Base-by-base conservation (phyloP, 495 filamentous ascomycete genomes). In the Staphylotrichum longicolle region DNA sequence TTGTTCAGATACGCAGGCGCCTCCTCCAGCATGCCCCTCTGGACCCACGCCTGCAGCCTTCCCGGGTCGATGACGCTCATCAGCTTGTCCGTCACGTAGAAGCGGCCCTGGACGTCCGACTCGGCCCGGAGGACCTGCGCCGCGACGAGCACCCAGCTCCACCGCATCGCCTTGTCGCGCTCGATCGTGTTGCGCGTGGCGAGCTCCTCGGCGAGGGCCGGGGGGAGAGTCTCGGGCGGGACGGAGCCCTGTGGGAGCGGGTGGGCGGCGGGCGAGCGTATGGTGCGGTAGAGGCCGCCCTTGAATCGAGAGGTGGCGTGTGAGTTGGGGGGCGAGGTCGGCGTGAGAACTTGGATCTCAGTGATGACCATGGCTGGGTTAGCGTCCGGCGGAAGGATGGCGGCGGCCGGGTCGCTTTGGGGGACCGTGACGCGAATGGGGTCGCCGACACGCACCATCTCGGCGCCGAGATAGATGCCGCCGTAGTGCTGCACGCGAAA, bases 401-500 rank as follows among this genome's bases (percentile, higher is more conserved):
- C 50, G 9, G 64, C n/a, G 44, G 48, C 53, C 14, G 7, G n/a
- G 30, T 30, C 47, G 15, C 37, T 15, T n/a, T 40, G 12, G 0
- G 44, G 42, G 20, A 12, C 30, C 27, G 41, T 61, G 14, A 78
- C 72, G 42, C 78, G 72, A 30, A 79, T 65, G 1, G 75, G 70
- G 55, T 80, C 78, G 34, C 64, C 62, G 32, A 75, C 34, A 10
- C 66, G 61, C 37, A 80, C 63, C 71, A 78, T 77, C 65, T 80
- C 78, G 40, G 75, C 74, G 45, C 78, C 78, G 44, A 79, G 65
- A 55, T 79, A 80, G 39, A 80, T 61, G 30, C 76, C 78, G 37
- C 47, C 52, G 53, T 65, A 68, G 30, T 54, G 61, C 27, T 53
- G 34, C 4, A 69, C 15, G 9, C 46, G 35, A 45, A 60, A 33